Evolutionary conservation across 176 grass and related monocot genomes (phyloP).

Genomic region (Coix lacrymajobi): DNA sequence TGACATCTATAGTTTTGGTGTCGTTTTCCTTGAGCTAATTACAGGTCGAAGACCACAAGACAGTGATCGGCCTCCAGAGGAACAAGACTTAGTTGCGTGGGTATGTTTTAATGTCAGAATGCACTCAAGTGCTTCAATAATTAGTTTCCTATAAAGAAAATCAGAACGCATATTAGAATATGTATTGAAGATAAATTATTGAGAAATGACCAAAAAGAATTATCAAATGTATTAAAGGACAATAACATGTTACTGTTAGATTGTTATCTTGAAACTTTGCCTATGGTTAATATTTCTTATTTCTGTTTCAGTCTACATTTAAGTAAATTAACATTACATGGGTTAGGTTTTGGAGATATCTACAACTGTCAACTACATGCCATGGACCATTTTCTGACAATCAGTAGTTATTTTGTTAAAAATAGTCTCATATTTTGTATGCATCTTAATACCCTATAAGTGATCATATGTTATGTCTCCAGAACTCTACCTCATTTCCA

Average conservation of each 20-base stretch:
- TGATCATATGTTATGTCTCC: background rate
- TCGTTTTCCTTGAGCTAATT: slow-evolving; percentile 72
- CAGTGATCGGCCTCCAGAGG: slow-evolving; percentile 38
- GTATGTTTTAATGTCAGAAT: slow-evolving; percentile 47
- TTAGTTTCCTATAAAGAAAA: background rate
- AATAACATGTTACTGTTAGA: background rate
- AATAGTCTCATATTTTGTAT: background rate
- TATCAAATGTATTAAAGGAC: background rate
- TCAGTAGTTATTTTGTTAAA: background rate
- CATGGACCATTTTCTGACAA: background rate
- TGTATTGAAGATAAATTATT: background rate
- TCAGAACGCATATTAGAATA: background rate
- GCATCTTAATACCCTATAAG: slow-evolving; percentile 15
- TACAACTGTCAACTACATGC: background rate
- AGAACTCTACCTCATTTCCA: background rate
- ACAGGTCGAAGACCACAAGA: slow-evolving; percentile 72
- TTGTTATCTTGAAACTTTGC: background rate
- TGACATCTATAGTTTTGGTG: slow-evolving; percentile 86
- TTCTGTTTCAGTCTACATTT: too few species aligned
- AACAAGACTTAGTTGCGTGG: slow-evolving; percentile 68
- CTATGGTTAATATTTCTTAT: background rate
- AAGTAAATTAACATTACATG: background rate
- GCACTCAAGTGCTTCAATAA: background rate
- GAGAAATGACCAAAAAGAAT: background rate
- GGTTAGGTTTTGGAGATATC: background rate